Conservation (phyloP, 352 stramenopile species). For the Blastocystis sp. region DNA sequence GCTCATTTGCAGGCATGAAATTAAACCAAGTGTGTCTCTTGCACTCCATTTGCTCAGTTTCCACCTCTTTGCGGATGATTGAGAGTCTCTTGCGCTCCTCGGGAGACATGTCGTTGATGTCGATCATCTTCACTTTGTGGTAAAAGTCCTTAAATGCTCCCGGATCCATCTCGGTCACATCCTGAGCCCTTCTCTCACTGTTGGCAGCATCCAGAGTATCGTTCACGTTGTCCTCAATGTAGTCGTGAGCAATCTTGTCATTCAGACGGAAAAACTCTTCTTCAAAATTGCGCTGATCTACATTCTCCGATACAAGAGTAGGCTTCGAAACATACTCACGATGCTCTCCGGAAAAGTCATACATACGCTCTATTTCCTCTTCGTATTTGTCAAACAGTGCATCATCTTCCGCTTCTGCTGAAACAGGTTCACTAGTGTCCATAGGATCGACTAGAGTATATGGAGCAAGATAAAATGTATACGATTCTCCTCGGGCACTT, state of each 20-base stretch:
- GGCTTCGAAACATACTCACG: background rate
- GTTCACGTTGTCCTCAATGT: background rate
- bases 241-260: background rate
- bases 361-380: background rate
- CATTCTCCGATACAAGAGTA: background rate
- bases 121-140: background rate
- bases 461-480: background rate
- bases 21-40: constrained; percentile 60
- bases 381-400: background rate
- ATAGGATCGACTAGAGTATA: background rate
- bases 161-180: background rate
- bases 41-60: background rate
- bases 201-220: background rate
- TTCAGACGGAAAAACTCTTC: constrained; percentile 13
- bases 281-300: constrained; percentile 29
- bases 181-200: background rate
- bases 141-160: background rate
- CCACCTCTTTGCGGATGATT: background rate
- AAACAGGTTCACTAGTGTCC: background rate
- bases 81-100: constrained; percentile 12
- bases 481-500: background rate
- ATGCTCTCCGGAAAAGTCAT: background rate
- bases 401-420: background rate
- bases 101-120: background rate
- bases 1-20: constrained; percentile 57